A percentile compares a stretch with the other conserved stretches of the same genome.
Conservation (phyloP, 2,329 filamentous ascomycete genomes). For the Sporothrix mexicana region DNA sequence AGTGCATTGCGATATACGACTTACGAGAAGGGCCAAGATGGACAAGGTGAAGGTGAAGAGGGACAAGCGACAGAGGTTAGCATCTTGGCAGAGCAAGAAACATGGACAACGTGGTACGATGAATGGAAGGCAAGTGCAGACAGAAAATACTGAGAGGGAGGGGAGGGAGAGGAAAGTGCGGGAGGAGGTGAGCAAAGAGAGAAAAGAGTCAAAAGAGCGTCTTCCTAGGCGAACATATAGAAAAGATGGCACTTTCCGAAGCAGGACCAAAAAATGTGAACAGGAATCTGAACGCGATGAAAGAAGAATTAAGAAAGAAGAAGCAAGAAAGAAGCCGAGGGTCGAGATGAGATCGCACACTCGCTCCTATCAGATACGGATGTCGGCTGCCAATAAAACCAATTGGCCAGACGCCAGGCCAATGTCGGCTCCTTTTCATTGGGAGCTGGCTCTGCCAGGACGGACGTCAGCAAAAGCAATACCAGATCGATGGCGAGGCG, state of each 20-base stretch:
- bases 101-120: not conserved
- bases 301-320: not conserved
- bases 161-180: not conserved
- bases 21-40: not conserved
- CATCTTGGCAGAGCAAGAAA: not conserved
- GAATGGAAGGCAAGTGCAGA: constrained; percentile 7
- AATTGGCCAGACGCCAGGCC: not conserved
- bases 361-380: not conserved
- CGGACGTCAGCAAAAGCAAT: constrained; percentile 21
- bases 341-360: not conserved
- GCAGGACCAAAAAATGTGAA: not conserved
- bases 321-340: not conserved
- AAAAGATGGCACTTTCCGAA: constrained; percentile 5
- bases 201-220: not conserved
- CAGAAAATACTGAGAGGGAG: not conserved
- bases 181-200: not conserved
- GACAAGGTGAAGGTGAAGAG: not conserved
- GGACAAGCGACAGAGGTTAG: not conserved
- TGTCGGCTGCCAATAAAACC: not conserved
- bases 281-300: not conserved
- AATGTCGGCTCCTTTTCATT: not conserved
- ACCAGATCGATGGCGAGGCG: constrained; percentile 15
- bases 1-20: not conserved
- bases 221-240: not conserved
- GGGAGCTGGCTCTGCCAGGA: not conserved